Evolutionary conservation across 208 protist genomes (phyloP).

Genomic region (Porcisia deanei): DNA sequence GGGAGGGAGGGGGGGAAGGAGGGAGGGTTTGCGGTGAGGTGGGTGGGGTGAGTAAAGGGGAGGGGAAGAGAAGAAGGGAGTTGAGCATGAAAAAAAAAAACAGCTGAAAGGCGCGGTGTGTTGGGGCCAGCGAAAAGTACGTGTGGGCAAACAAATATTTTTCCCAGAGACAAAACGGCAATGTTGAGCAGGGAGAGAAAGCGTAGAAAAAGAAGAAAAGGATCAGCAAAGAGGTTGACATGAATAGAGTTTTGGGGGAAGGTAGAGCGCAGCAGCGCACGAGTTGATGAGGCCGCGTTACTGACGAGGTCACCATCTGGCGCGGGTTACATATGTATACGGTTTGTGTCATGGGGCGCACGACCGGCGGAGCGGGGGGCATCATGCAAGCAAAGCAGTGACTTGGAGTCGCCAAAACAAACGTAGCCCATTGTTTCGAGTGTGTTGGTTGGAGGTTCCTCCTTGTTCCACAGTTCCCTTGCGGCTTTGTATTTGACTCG

Average conservation of each 20-base stretch:
- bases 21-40: neutral
- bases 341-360: neutral
- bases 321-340: neutral
- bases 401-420: no score
- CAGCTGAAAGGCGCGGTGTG: neutral
- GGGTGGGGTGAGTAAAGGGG: neutral
- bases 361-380: neutral
- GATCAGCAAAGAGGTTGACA: neutral
- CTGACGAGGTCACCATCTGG: neutral
- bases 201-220: no score
- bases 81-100: slow-evolving; percentile 7
- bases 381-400: neutral
- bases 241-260: neutral
- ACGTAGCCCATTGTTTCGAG: neutral
- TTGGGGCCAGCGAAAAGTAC: neutral
- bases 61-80: neutral
- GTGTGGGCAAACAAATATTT: neutral
- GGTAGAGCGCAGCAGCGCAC: neutral
- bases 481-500: neutral
- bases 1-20: neutral
- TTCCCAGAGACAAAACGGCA: neutral
- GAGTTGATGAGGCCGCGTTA: neutral
- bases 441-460: neutral
- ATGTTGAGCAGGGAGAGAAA: no score
- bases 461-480: neutral